Evolutionary conservation across 2,329 filamentous ascomycete species (phyloP), one percentile per base, ranked within the genome.

Genomic region (Fusarium globosum): DNA sequence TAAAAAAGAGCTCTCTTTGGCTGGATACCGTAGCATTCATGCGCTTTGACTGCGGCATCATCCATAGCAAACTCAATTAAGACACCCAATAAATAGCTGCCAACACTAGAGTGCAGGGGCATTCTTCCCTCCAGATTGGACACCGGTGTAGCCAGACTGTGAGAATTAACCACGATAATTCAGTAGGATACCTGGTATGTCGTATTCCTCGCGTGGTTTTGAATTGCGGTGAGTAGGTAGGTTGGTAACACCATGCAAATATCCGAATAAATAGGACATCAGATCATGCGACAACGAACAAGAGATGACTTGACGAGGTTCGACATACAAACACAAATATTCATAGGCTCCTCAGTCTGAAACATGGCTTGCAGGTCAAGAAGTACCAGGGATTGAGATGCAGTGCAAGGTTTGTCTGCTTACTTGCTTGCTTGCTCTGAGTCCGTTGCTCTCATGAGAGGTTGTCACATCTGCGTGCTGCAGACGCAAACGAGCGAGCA

Each of bases 1-100:
- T 36, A 26, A 53, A 48, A 23, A 42, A 41, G 23, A n/a, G 16
- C 36, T 53, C 38, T 26, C 63, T 38, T 65, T 66, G 61, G 43
- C 36, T 66, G 20, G 35, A 38, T n/a, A 23, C 30, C 9, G 41
- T 35, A 39, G n/a, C 28, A n/a, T 61, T n/a, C 18, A 48, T 36
- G 36, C 46, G 60, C 63, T 57, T 65, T 65, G 62, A 65, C 46
- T 46, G 36, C 33, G 36, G 58, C 41, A 26, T 43, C 26, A 30
- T 9, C 33, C 28, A 16, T 36, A 36, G 15, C 41, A 58, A 58
- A 58, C 55, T 49, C 41, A 49, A 58, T 58, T 20, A 21, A 49
- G 41, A 16, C 41, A n/a, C 8, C 41, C 41, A 57, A 57, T 46
- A 23, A 57, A 57, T 46, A 43, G 36, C 30, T 35, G 39, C 28